Evolutionary conservation across 169 alveolate species (phyloP).

Genomic region (Toxoplasma gondii): DNA sequence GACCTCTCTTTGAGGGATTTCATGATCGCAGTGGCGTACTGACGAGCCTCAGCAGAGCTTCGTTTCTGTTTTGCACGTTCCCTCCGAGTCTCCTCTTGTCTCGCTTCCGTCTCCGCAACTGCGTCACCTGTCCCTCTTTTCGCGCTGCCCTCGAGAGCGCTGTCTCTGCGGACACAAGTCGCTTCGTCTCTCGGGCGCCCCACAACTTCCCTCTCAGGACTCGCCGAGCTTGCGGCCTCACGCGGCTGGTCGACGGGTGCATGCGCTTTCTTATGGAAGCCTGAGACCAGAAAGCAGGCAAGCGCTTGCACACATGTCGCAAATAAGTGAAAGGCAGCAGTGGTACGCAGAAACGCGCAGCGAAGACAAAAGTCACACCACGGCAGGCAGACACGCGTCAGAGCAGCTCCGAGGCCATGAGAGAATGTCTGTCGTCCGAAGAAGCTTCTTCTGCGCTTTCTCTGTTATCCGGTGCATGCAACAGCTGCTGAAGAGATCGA

Average conservation of each 20-base stretch:
- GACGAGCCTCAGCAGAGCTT: background rate
- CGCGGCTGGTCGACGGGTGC: background rate
- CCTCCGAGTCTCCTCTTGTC: background rate
- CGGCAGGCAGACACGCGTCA: too few relatives aligned
- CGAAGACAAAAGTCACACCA: too few relatives aligned
- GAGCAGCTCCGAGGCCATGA: too few relatives aligned
- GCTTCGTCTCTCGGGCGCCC: background rate
- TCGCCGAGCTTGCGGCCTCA: background rate
- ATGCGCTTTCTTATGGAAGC: background rate
- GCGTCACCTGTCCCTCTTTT: background rate
- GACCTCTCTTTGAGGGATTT: constrained; percentile 42
- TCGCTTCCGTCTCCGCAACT: background rate
- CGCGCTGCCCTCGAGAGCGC: background rate
- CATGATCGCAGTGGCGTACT: constrained; percentile 37
- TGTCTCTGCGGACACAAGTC: background rate
- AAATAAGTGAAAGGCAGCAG: too few relatives aligned
- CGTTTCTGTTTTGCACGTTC: too few relatives aligned
- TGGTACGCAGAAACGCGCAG: too few relatives aligned
- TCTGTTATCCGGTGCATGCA: too few relatives aligned
- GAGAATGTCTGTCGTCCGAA: too few relatives aligned
- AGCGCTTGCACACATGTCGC: too few relatives aligned
- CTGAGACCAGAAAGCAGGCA: background rate
- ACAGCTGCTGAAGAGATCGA: too few relatives aligned
- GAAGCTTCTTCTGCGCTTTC: too few relatives aligned
- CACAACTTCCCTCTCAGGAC: background rate